Percentiles rank a stretch among this genome's conserved stretches.
phyloP scores from a whole-genome alignment of 2,329 filamentous ascomycete genomes.

The Colletotrichum liaoningense region DNA sequence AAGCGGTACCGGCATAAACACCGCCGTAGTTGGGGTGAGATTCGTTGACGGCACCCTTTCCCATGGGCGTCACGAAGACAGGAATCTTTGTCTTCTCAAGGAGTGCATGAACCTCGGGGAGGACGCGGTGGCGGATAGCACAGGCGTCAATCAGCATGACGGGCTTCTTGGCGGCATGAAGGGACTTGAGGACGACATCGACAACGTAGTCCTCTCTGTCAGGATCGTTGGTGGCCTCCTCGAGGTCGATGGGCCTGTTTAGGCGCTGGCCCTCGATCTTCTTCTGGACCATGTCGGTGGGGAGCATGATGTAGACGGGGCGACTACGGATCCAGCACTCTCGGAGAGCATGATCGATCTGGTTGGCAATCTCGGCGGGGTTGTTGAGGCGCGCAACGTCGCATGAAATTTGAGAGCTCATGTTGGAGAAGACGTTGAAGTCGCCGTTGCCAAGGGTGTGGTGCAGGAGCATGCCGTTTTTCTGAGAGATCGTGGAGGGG shows the following conservation, averaged over 20 bases:
- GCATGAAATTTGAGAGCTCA: slow-evolving; percentile 79
- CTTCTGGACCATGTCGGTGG: slow-evolving; percentile 82
- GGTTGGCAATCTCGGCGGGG: slow-evolving; percentile 74
- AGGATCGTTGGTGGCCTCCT: slow-evolving; percentile 71
- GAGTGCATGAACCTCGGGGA: slow-evolving; percentile 78
- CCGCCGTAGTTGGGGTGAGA: slow-evolving; percentile 81
- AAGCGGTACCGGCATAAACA: slow-evolving; percentile 86
- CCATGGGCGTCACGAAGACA: slow-evolving; percentile 91
- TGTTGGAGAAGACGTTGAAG: slow-evolving; percentile 85
- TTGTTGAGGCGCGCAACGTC: slow-evolving; percentile 78
- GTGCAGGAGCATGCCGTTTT: slow-evolving; percentile 64
- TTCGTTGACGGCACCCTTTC: slow-evolving; percentile 86
- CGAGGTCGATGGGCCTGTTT: slow-evolving; percentile 76
- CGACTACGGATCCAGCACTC: slow-evolving; percentile 80
- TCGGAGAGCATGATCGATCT: slow-evolving; percentile 82
- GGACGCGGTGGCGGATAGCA: slow-evolving; percentile 79
- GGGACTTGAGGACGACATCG: slow-evolving; percentile 78
- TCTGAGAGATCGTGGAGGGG: slow-evolving; percentile 60
- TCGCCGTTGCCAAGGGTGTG: slow-evolving; percentile 83
- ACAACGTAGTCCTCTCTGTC: slow-evolving; percentile 87
- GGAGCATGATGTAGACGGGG: slow-evolving; percentile 86
- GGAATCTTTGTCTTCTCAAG: slow-evolving; percentile 80
- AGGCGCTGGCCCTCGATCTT: slow-evolving; percentile 81
- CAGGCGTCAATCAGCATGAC: slow-evolving; percentile 87
- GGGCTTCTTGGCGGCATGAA: slow-evolving; percentile 79